Conservation (phyloP, 1,139 yeast species). For the Suhomyces maxii region DNA sequence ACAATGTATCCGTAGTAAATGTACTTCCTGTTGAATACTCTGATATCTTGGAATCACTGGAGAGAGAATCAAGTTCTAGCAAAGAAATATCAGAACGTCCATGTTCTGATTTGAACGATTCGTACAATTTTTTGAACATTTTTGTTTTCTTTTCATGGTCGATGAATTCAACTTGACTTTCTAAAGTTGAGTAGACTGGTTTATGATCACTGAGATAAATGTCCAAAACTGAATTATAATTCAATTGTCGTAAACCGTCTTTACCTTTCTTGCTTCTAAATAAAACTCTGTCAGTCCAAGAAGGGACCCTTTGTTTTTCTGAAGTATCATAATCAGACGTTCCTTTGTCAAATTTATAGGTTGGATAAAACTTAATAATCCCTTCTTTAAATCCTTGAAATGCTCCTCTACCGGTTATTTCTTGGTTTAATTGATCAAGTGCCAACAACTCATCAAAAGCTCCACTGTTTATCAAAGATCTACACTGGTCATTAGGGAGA, state of each 20-base stretch:
- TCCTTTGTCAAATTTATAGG: conserved; percentile 91
- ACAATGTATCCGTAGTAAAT: conserved; percentile 32
- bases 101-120: conserved; percentile 32
- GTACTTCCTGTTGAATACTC: conserved; percentile 15
- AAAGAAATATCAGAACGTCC: conserved; percentile 22
- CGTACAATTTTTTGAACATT: conserved; percentile 34
- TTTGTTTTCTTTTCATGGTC: conserved; percentile 40
- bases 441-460: conserved; percentile 57
- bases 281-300: conserved; percentile 94
- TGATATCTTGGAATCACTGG: conserved; percentile 14
- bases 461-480: conserved; percentile 51
- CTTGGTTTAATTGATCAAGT: conserved; percentile 78
- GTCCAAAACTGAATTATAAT: conserved; percentile 57
- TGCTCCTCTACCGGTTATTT: conserved; percentile 72
- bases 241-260: conserved; percentile 53
- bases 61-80: conserved; percentile 20
- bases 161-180: conserved; percentile 62
- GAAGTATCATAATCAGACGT: conserved; percentile 82
- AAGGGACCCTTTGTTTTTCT: conserved; percentile 89
- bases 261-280: conserved; percentile 38
- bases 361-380: conserved; percentile 71
- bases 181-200: conserved; percentile 81
- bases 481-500: conserved; percentile 73
- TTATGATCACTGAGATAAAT: conserved; percentile 83
- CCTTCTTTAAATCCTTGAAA: conserved; percentile 85